Evolutionary conservation across 306 rosid species (phyloP), one percentile per base, ranked within the genome.

Genomic region (Fragaria vesca): DNA sequence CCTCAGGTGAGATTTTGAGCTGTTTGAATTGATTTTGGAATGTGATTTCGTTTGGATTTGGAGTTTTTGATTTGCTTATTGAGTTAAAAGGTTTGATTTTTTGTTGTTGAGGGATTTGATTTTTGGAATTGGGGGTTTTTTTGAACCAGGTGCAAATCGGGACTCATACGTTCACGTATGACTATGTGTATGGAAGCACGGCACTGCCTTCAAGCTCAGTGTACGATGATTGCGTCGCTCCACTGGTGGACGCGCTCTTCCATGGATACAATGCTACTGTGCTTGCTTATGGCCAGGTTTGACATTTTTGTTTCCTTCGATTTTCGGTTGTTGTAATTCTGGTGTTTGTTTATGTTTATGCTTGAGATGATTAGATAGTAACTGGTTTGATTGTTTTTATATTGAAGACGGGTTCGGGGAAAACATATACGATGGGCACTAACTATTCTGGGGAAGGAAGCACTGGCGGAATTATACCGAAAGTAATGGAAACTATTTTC

Each of bases 231-330:
- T 89, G 97, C 16, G 99, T 96, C 16, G 91, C 94, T 83, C 98
- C 98, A 0, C 85, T 96, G 2, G 97, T 96, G 12, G 97, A 93
- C 57, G 98, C 98, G 0, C 87, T 96, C 10, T 87, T 90, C 72
- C 87, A 87, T 65, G 99, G 99, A 6, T 96, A 96, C 71, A 96
- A 96, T 78, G 98, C 99, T 38, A 96, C 99, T 0, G 99, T 96
- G 65, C 96, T 96, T 62, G 99, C 99, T 4, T 96, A 91, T 73
- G 99, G 99, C 8, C 99, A 96, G 99, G 99, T 96, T 66, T 48
- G 63, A 16, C 38, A 48, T 66, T 79, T 62, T 81, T 63, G 26
- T 30, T 78, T 79, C 60, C 26, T 30, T 10, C 20, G 13, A n/a
- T 21, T 6, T 10, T 2, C 3, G 20, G 42, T 28, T 76, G 3